Percentiles rank a stretch among this genome's conserved stretches.
Evolutionary conservation across 352 stramenopile species (phyloP).

Genomic region (Pythium chondricola): DNA sequence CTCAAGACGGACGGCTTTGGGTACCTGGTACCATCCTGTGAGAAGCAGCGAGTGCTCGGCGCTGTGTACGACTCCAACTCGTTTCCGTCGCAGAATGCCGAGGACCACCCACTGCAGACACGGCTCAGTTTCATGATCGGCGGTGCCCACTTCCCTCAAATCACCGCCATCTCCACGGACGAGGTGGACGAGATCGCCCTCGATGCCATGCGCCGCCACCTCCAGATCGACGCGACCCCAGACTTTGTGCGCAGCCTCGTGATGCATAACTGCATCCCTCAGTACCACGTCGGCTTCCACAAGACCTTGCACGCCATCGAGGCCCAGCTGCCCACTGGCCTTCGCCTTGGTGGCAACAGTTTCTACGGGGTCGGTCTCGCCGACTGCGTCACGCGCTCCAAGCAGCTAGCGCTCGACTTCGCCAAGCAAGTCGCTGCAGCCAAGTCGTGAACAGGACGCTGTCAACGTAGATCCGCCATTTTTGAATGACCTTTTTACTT

Average conservation of each 20-base stretch:
- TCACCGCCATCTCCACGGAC: constrained; percentile 30
- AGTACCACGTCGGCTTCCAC: constrained; percentile 82
- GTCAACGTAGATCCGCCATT: background rate
- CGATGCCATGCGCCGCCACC: constrained; percentile 62
- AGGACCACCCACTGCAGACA: constrained; percentile 31
- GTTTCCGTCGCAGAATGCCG: constrained; percentile 76
- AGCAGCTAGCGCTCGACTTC: constrained; percentile 67
- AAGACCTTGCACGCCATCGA: constrained; percentile 58
- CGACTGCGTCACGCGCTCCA: constrained; percentile 79
- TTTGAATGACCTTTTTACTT: too few species aligned
- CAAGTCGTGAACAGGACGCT: background rate
- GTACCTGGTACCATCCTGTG: constrained; percentile 72
- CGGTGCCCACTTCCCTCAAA: constrained; percentile 66
- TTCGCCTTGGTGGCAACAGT: constrained; percentile 76
- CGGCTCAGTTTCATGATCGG: constrained; percentile 82
- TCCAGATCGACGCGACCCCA: constrained; percentile 52
- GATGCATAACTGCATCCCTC: constrained; percentile 65
- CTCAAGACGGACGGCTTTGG: constrained; percentile 73
- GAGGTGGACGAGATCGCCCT: constrained; percentile 59
- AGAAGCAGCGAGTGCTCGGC: constrained; percentile 68
- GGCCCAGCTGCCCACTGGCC: constrained; percentile 34
- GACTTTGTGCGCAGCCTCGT: constrained; percentile 51
- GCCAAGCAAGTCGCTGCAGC: constrained; percentile 21
- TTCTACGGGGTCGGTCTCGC: constrained; percentile 85
- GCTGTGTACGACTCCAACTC: constrained; percentile 87